Conservation (phyloP, 164 flowering plant species). For the Vitis vinifera region DNA sequence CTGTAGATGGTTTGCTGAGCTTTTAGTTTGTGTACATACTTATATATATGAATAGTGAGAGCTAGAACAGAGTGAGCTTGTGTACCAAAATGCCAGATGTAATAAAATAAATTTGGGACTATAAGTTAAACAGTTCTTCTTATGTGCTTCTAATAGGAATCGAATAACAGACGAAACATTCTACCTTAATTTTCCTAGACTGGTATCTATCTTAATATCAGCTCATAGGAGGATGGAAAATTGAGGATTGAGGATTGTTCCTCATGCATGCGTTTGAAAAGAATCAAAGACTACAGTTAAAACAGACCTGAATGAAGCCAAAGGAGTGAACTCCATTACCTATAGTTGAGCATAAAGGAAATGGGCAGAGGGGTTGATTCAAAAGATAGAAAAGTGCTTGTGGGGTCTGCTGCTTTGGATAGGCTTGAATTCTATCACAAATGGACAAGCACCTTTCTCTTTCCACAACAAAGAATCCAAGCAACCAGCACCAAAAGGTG, state of each 20-base stretch:
- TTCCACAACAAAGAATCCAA: constrained; percentile 9
- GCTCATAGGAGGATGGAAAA: background rate
- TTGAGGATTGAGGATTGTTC: background rate
- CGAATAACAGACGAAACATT: background rate
- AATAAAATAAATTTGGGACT: constrained; percentile 23
- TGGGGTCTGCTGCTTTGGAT: constrained; percentile 10
- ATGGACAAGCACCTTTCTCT: constrained; percentile 19
- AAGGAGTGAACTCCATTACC: constrained; percentile 1
- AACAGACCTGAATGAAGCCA: constrained; percentile 2
- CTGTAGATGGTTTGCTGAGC: constrained; percentile 15
- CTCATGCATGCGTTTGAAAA: background rate
- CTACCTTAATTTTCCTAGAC: too few species aligned
- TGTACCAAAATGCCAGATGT: constrained; percentile 23
- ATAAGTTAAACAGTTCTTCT: background rate
- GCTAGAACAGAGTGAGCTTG: constrained; percentile 12
- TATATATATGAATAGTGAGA: constrained; percentile 12
- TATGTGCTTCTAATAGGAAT: background rate
- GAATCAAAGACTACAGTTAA: background rate
- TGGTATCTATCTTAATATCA: background rate
- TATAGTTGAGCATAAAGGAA: background rate
- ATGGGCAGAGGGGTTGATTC: background rate
- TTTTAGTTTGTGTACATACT: constrained; percentile 24
- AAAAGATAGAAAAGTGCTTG: constrained; percentile 6
- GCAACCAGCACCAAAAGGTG: constrained; percentile 12
- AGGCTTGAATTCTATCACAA: constrained; percentile 12